A percentile compares a stretch with the other conserved stretches of the same genome.
Conservation (phyloP, 257 asterid genomes). For the Leonotis leonurus region DNA sequence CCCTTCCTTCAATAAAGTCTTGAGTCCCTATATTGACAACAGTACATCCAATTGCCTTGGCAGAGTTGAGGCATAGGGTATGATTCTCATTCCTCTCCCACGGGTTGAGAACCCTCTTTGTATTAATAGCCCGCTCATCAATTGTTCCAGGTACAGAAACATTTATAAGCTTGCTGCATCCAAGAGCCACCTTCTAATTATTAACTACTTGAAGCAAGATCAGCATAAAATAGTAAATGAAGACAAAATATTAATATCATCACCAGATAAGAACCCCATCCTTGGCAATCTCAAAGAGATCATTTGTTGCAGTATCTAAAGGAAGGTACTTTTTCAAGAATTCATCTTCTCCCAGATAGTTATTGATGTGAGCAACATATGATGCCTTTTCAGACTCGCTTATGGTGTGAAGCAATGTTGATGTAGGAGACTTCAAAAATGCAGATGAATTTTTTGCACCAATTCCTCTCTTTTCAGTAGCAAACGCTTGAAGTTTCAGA, state of each 20-base stretch:
- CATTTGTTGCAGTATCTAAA: constrained; percentile 73
- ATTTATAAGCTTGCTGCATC: constrained; percentile 88
- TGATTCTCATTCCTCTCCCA: constrained; percentile 99
- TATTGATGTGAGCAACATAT: constrained; percentile 89
- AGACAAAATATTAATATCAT: constrained; percentile 11
- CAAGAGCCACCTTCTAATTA: constrained; percentile 1
- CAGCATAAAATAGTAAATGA: neutral
- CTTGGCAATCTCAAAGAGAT: constrained; percentile 89
- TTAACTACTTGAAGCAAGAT: neutral
- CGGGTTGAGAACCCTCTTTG: constrained; percentile 81
- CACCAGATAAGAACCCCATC: constrained; percentile 99
- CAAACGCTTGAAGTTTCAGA: constrained; percentile 79
- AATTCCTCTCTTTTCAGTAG: constrained; percentile 63
- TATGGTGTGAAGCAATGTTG: constrained; percentile 90
- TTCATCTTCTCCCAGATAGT: constrained; percentile 74
- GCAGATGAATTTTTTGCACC: constrained; percentile 86
- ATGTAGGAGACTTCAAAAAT: constrained; percentile 88
- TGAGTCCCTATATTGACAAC: constrained; percentile 95
- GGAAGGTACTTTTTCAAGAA: constrained; percentile 80
- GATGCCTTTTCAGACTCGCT: constrained; percentile 95
- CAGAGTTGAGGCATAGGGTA: constrained; percentile 94
- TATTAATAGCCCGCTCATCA: constrained; percentile 93
- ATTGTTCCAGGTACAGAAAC: constrained; percentile 98
- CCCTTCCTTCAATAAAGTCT: constrained; percentile 97
- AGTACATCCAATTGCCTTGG: constrained; percentile 98